Base-by-base conservation (phyloP, 257 asterid species). In the Linderniella brevidens region DNA sequence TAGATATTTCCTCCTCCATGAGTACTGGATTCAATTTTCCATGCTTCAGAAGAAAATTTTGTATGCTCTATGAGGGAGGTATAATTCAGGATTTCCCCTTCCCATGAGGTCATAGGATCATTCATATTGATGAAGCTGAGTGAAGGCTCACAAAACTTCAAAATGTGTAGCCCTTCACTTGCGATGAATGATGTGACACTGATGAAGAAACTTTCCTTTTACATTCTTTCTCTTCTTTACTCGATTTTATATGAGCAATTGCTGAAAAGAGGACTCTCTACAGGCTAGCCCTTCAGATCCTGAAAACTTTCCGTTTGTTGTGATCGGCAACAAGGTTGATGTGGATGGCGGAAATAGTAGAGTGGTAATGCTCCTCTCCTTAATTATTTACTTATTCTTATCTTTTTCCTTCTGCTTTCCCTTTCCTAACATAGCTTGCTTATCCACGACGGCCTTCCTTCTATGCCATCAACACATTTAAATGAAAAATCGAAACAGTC, bases 221-320 rank as follows among this genome's bases (percentile, higher is more conserved):
- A 12, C 19, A 43, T 43, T 15, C 17, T 13, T 41, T 11, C 18
- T 15, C 17, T 1, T 16, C 11, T 16, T 13, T 43, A 43, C 48
- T n/a, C n/a, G 48, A 4, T 15, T 13, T 43, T 35, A 50, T 16
- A 29, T n/a, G 11, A 17, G 14, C 19, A 19, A 13, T 37, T 60
- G 18, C 58, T 36, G 46, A 20, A 0, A 15, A 38, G 13, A 46
- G 55, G 42, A 58, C 54, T 45, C 19, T 16, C 37, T 75, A 77
- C 96, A 90, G 98, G 96, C 98, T 29, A 81, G 93, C 59, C 98
- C 98, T 49, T 67, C 96, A 1, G 96, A 90, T 65, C 98, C 94
- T 17, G 98, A 90, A 57, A 85, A 90, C 58, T 90, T 90, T 60
- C 96, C 96, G 36, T 90, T 90, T 77, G 87, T 90, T 65, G 98